Conservation (phyloP, 2,329 filamentous ascomycete species). For the Tolypocladium nubicola region DNA sequence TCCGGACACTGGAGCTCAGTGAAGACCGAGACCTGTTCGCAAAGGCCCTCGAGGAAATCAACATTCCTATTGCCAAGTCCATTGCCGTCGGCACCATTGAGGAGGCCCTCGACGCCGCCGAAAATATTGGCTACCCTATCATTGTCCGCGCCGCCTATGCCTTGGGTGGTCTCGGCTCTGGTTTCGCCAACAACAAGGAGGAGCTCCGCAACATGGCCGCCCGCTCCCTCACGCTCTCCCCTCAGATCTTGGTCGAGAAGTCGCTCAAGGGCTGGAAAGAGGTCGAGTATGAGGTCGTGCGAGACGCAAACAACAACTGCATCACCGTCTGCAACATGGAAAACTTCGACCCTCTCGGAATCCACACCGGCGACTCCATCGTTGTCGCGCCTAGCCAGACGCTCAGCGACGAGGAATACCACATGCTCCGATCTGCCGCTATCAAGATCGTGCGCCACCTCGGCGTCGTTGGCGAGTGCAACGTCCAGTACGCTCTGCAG, state of each 20-base stretch:
- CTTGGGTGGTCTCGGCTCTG: constrained; percentile 88
- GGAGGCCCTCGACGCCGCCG: constrained; percentile 80
- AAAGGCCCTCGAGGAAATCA: constrained; percentile 90
- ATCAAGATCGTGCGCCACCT: constrained; percentile 98
- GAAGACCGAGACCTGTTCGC: constrained; percentile 96
- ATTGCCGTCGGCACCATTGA: constrained; percentile 87
- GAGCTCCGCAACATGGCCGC: constrained; percentile 91
- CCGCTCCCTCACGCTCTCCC: constrained; percentile 82
- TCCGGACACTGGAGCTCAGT: constrained; percentile 85
- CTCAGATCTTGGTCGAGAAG: constrained; percentile 96
- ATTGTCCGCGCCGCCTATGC: constrained; percentile 97
- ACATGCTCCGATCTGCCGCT: constrained; percentile 95
- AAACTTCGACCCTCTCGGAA: constrained; percentile 95
- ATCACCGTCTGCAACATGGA: constrained; percentile 82
- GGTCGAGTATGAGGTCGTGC: constrained; percentile 95
- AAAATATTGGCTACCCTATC: constrained; percentile 86
- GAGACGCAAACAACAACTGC: constrained; percentile 95
- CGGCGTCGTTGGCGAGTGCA: constrained; percentile 96
- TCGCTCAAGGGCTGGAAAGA: constrained; percentile 99
- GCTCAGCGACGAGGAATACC: constrained; percentile 94
- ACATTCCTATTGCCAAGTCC: constrained; percentile 94
- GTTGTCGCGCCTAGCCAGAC: constrained; percentile 97
- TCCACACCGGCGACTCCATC: constrained; percentile 97
- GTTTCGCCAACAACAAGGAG: constrained; percentile 88
- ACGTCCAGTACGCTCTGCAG: constrained; percentile 94